Conservation (phyloP, 768 basidiomycete species). For the Daedalea quercina region DNA sequence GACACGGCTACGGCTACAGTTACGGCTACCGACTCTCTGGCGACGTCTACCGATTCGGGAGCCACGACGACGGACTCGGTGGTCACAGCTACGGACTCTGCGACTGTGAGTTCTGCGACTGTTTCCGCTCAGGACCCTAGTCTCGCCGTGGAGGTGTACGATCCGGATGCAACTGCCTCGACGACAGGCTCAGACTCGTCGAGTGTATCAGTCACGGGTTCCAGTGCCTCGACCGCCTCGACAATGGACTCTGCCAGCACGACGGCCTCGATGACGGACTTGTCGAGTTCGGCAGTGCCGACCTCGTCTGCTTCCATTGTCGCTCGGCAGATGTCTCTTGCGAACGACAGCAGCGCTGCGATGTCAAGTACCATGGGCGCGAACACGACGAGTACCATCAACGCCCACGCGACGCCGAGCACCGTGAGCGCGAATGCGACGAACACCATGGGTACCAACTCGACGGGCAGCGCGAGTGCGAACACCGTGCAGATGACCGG, state of each 20-base stretch:
- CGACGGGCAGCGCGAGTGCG: constrained; percentile 11
- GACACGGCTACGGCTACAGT: background rate
- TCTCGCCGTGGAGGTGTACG: background rate
- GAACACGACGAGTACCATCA: too few relatives aligned
- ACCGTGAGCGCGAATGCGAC: too few relatives aligned
- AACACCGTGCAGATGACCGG: constrained; percentile 26
- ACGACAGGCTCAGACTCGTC: constrained; percentile 12
- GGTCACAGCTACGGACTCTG: background rate
- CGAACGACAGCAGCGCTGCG: background rate
- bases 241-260: background rate
- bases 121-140: background rate
- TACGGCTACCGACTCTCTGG: too few relatives aligned
- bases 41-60: too few relatives aligned
- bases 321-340: constrained; percentile 18
- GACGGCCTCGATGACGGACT: background rate
- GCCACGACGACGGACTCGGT: too few relatives aligned
- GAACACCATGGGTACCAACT: background rate
- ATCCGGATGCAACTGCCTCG: background rate
- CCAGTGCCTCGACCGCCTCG: background rate
- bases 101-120: constrained; percentile 1
- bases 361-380: background rate
- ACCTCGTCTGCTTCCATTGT: constrained; percentile 1
- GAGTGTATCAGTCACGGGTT: constrained; percentile 2
- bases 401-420: too few relatives aligned
- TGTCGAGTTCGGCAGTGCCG: background rate